Percentiles rank a stretch among this genome's conserved stretches.
phyloP scores from a whole-genome alignment of 352 stramenopile genomes.

The Plasmopara halstedii region DNA sequence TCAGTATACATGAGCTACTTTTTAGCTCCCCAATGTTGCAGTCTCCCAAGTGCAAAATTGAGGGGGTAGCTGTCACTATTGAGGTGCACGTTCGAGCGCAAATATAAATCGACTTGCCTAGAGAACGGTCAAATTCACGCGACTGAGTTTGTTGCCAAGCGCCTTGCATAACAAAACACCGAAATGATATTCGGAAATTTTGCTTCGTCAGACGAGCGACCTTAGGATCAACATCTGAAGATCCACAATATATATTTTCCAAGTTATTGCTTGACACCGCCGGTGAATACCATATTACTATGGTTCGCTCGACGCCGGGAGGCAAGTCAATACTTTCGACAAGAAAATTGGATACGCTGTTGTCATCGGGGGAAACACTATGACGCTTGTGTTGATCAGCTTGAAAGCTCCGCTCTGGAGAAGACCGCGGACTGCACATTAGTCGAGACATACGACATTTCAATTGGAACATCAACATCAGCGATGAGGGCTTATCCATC shows the following conservation, averaged over 20 bases:
- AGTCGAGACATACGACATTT: background rate
- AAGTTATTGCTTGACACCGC: constrained; percentile 25
- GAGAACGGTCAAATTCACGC: constrained; percentile 74
- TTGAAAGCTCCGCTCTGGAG: constrained; percentile 53
- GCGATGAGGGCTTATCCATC: background rate
- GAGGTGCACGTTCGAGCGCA: constrained; percentile 82
- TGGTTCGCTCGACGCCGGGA: constrained; percentile 80
- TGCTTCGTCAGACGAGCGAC: constrained; percentile 75
- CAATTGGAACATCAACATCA: background rate
- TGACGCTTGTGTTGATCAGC: constrained; percentile 40
- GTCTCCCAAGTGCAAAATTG: constrained; percentile 78
- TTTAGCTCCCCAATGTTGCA: constrained; percentile 88
- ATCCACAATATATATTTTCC: constrained; percentile 32
- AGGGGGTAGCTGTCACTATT: constrained; percentile 78
- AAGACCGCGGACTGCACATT: constrained; percentile 59
- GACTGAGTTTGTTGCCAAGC: constrained; percentile 81
- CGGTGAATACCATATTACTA: constrained; percentile 83
- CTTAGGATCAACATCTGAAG: constrained; percentile 73
- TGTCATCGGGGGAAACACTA: constrained; percentile 41
- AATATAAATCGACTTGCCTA: constrained; percentile 83
- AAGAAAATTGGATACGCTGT: constrained; percentile 75
- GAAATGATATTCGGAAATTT: constrained; percentile 82
- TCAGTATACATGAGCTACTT: constrained; percentile 79
- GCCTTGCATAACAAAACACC: constrained; percentile 81
- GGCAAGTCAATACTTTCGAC: constrained; percentile 84